Evolutionary conservation across 352 stramenopile species (phyloP), one percentile per base, ranked within the genome.

Genomic region (Phytophthora sojae): DNA sequence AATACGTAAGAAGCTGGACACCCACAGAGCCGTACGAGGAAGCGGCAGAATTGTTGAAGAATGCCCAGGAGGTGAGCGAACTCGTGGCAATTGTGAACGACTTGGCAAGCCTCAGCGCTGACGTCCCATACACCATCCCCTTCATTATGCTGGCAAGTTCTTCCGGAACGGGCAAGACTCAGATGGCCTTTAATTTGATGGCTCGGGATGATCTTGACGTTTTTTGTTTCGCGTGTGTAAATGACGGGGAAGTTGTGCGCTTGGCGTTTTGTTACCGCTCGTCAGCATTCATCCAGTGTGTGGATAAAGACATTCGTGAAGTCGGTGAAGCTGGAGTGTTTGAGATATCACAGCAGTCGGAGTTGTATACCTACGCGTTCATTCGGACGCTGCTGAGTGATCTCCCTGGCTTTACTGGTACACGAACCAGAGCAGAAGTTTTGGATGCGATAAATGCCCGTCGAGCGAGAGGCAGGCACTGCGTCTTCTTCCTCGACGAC

Each of bases 381-480:
- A 51, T 51, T 51, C n/a, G n/a, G 17, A 12, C 44, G 2, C 0
- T 51, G 44, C 44, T 51, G 44, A 4, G 44, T 23, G 6, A 23
- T 23, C 6, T 51, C 2, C 44, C 44, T 2, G 15, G 8, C n/a
- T 51, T 51, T 23, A 51, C 44, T 3, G 44, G 17, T 14, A 4
- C 49, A 6, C 49, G 23, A 35, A 55, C 49, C 19, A 21, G 19
- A 17, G 49, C 21, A 19, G 49, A 55, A 55, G 49, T 55, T 55
- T 14, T n/a, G 37, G 37, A 14, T 3, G 37, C 37, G 29, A 35
- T 35, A 17, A 30, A 35, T 2, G 17, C 9, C 11, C 49, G 12
- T 4, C 49, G 30, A 12, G 19, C 23, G 6, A 30, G 9, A 15
- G 21, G 2, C 30, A 35, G 19, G 4, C 23, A 5, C 21, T n/a